Evolutionary conservation across 176 grass and related monocot genomes (phyloP).

Genomic region (Juncus effusus): DNA sequence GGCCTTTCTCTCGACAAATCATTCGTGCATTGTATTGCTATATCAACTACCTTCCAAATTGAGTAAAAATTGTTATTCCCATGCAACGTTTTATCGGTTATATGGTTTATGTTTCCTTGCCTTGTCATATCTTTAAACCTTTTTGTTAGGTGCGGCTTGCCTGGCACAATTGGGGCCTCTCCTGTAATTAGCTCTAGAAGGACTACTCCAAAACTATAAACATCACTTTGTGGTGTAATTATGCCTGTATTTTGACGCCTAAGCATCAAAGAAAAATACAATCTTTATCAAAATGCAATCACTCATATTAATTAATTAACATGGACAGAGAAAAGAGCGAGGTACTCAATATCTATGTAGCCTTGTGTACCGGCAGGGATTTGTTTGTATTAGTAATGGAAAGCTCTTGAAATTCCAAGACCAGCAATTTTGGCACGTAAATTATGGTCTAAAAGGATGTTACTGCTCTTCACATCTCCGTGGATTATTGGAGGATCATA

Average conservation of each 20-base stretch:
- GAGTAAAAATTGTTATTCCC: slow-evolving; percentile 6
- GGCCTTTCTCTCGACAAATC: background rate
- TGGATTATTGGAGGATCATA: slow-evolving; percentile 38
- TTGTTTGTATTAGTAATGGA: background rate
- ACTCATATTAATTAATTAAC: too few species aligned
- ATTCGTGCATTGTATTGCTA: slow-evolving; percentile 5
- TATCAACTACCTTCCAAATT: slow-evolving; percentile 25
- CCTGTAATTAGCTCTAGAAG: slow-evolving; percentile 15
- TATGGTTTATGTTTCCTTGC: background rate
- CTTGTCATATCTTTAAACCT: slow-evolving; percentile 12
- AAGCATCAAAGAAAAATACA: too few species aligned
- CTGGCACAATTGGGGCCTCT: slow-evolving; percentile 26
- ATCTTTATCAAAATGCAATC: too few species aligned
- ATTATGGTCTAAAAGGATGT: slow-evolving; percentile 49
- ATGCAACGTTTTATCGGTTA: background rate
- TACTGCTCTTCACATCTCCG: slow-evolving; percentile 46
- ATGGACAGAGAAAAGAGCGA: background rate
- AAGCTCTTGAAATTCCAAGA: slow-evolving; percentile 47
- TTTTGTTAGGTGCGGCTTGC: slow-evolving; percentile 15
- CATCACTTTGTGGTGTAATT: too few species aligned
- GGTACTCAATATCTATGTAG: slow-evolving; percentile 57
- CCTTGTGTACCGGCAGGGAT: slow-evolving; percentile 36
- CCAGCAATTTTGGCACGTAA: slow-evolving; percentile 43
- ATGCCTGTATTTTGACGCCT: too few species aligned
- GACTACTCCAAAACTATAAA: slow-evolving; percentile 2